A percentile compares a stretch with the other conserved stretches of the same genome.
Conservation (phyloP, 2,329 filamentous ascomycete genomes). For the Rutstroemia sp. region DNA sequence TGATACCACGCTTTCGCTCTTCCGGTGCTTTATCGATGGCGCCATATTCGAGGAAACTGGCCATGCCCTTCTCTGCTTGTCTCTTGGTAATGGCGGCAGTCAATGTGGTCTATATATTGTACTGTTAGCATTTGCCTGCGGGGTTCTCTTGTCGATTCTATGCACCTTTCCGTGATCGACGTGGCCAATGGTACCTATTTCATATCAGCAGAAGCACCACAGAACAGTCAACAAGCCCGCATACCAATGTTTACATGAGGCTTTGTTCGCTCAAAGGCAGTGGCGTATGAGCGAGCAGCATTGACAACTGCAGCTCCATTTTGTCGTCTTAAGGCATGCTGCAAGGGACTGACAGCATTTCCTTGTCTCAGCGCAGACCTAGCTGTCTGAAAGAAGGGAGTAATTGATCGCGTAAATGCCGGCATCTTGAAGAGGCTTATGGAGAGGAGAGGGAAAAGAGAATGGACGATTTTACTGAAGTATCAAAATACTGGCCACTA, state of each 20-base stretch:
- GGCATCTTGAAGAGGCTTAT: slow-evolving; percentile 56
- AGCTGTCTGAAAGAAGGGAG: slow-evolving; percentile 76
- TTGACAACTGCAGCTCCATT: slow-evolving; percentile 58
- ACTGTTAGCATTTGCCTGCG: background rate
- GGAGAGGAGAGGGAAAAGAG: slow-evolving; percentile 4
- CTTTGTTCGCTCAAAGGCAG: slow-evolving; percentile 78
- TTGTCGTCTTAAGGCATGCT: slow-evolving; percentile 57
- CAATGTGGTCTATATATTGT: slow-evolving; percentile 69
- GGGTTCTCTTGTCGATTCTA: background rate
- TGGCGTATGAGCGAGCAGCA: slow-evolving; percentile 56
- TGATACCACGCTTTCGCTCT: slow-evolving; percentile 99
- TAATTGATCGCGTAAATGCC: slow-evolving; percentile 68
- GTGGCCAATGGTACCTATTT: slow-evolving; percentile 86
- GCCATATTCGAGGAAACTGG: slow-evolving; percentile 94
- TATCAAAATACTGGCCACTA: slow-evolving; percentile 3
- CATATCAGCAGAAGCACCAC: slow-evolving; percentile 12
- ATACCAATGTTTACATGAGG: slow-evolving; percentile 97
- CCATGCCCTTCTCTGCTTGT: slow-evolving; percentile 88
- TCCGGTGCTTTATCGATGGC: slow-evolving; percentile 98
- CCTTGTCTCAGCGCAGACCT: slow-evolving; percentile 64
- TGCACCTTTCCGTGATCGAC: slow-evolving; percentile 98
- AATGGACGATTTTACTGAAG: slow-evolving; percentile 4
- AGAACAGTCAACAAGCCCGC: slow-evolving; percentile 18
- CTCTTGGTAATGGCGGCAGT: slow-evolving; percentile 98
- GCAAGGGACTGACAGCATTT: slow-evolving; percentile 67